Evolutionary conservation across 768 basidiomycete genomes (phyloP).

Genomic region (Cytidiella melzeri): DNA sequence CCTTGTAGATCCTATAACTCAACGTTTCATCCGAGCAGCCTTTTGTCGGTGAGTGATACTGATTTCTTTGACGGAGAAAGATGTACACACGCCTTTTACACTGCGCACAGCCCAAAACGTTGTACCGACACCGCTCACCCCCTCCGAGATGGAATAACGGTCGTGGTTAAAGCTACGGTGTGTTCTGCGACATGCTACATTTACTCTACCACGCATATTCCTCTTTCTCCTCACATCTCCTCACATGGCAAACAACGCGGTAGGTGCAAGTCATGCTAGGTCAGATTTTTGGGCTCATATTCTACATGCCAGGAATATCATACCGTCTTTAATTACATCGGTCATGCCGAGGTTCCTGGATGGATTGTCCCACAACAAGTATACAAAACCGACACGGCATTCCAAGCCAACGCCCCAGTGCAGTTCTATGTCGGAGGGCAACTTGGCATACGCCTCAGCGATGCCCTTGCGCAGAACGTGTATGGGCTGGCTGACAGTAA

Average conservation of each 20-base stretch:
- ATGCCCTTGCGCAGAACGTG: background rate
- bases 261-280: background rate
- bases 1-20: no score
- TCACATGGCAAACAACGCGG: background rate
- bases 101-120: no score
- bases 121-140: no score
- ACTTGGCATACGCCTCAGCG: background rate
- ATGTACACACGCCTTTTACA: no score
- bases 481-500: background rate
- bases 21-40: no score
- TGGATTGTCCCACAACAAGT: slow-evolving; percentile 1
- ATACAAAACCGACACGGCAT: background rate
- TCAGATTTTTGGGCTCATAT: background rate
- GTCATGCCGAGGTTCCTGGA: background rate
- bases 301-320: background rate
- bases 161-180: background rate
- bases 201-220: background rate
- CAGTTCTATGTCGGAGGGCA: background rate
- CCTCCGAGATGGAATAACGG: no score
- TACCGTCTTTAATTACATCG: background rate
- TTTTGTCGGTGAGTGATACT: no score
- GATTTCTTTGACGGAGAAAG: no score
- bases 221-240: background rate
- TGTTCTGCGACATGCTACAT: no score
- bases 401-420: background rate